phyloP scores from a whole-genome alignment of 2,329 filamentous ascomycete species.

The Helotiales sp. region DNA sequence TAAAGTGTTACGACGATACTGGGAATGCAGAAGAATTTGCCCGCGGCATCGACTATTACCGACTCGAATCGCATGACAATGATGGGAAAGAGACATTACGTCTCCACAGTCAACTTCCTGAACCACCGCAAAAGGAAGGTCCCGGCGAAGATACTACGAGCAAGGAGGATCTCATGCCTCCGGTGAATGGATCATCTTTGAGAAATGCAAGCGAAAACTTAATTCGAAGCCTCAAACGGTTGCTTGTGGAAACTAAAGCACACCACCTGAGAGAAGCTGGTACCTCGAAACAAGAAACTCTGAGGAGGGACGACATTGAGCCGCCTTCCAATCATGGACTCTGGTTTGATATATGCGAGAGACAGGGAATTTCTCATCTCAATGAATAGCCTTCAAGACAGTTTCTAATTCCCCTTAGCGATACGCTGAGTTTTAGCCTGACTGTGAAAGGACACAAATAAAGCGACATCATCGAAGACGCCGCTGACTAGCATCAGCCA shows the following conservation, averaged over 20 bases:
- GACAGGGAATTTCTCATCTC: neutral
- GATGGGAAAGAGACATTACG: neutral
- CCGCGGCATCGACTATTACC: neutral
- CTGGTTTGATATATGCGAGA: neutral
- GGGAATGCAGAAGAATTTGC: neutral
- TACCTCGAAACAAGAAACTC: too few relatives aligned
- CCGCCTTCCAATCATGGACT: neutral
- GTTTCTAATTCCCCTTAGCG: neutral
- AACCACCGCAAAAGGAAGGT: too few relatives aligned
- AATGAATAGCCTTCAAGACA: neutral
- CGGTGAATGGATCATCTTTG: neutral
- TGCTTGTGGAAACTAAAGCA: neutral
- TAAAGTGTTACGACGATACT: neutral
- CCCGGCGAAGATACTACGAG: too few relatives aligned
- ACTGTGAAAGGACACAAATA: too few relatives aligned
- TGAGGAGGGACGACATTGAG: neutral
- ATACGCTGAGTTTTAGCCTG: too few relatives aligned
- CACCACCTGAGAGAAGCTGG: neutral
- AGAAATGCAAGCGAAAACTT: neutral
- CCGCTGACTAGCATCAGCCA: constrained; percentile 2
- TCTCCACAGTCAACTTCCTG: too few relatives aligned
- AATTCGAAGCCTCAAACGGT: neutral
- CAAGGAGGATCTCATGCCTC: neutral
- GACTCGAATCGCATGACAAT: neutral
- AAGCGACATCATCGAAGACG: neutral